Evolutionary conservation across 805 yeast species (phyloP).

Genomic region (Phaffomyces antillensis): DNA sequence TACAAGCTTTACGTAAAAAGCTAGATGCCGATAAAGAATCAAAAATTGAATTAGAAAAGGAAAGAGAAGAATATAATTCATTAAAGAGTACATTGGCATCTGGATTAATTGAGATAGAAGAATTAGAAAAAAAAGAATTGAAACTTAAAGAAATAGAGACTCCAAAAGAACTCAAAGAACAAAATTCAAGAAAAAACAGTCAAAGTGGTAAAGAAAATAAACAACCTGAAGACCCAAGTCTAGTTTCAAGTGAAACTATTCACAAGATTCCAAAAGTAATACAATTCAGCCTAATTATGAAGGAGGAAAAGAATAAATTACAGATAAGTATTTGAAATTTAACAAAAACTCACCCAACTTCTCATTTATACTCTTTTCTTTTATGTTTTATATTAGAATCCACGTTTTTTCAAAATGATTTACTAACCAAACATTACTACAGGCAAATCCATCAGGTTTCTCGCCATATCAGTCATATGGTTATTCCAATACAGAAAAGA

Average conservation of each 20-base stretch:
- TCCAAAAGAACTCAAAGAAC: constrained; percentile 1
- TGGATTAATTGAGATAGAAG: constrained; percentile 10
- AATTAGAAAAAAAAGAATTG: constrained; percentile 10
- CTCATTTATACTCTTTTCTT: neutral
- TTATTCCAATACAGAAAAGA: neutral
- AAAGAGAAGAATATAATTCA: constrained; percentile 2
- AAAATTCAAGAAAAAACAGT: constrained; percentile 4
- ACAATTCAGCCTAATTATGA: neutral
- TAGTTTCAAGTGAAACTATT: constrained; percentile 15
- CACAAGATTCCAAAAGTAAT: constrained; percentile 23
- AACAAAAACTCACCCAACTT: too few species aligned
- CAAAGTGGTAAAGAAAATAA: neutral
- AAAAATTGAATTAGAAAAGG: neutral
- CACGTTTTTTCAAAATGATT: neutral
- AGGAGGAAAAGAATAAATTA: neutral
- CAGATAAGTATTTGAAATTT: too few species aligned
- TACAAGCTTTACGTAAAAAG: neutral
- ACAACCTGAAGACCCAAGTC: neutral
- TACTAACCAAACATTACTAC: constrained; percentile 15
- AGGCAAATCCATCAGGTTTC: constrained; percentile 16
- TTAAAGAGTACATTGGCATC: constrained; percentile 9
- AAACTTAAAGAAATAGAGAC: neutral
- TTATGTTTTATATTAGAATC: neutral
- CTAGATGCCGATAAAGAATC: neutral
- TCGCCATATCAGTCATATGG: constrained; percentile 20